Evolutionary conservation across 2,329 filamentous ascomycete genomes (phyloP).

Genomic region (Pseudopyricularia javanii): DNA sequence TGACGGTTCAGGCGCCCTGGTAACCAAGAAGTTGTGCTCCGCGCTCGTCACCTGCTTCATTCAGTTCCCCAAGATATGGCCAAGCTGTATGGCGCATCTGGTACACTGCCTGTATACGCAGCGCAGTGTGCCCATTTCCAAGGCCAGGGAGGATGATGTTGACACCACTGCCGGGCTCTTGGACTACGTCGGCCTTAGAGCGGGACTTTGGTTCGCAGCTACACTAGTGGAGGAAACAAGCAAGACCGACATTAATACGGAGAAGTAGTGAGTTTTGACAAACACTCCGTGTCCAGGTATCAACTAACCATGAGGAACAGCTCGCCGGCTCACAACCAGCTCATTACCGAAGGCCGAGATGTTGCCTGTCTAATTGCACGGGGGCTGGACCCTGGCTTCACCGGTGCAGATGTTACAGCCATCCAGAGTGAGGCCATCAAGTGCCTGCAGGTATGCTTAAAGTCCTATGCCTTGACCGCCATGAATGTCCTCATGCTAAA

Average conservation of each 20-base stretch:
- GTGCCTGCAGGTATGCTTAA: conserved; percentile 43
- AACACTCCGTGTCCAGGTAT: not conserved
- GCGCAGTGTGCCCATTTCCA: conserved; percentile 28
- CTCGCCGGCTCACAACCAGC: conserved; percentile 23
- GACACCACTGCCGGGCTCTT: conserved; percentile 14
- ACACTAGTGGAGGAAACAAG: conserved; percentile 53
- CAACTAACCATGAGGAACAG: conserved; percentile 4
- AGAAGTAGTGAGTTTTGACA: conserved; percentile 35
- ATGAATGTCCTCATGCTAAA: conserved; percentile 5
- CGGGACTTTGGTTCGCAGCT: conserved; percentile 52
- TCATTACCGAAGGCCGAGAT: conserved; percentile 27
- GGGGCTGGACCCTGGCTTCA: conserved; percentile 17
- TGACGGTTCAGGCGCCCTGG: conserved; percentile 42
- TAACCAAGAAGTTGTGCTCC: conserved; percentile 64
- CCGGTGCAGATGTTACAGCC: conserved; percentile 12
- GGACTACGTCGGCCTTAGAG: conserved; percentile 36
- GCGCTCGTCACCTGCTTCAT: conserved; percentile 65
- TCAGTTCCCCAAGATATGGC: conserved; percentile 57
- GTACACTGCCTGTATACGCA: conserved; percentile 41
- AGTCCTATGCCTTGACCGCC: too few species aligned
- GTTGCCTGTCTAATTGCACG: conserved; percentile 25
- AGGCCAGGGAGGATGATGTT: conserved; percentile 26
- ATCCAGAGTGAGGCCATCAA: conserved; percentile 43
- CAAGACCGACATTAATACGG: conserved; percentile 52
- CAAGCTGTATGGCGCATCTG: conserved; percentile 52